phyloP scores from a whole-genome alignment of 108 stramenopile genomes.

The Aurantiochytrium sp. region DNA sequence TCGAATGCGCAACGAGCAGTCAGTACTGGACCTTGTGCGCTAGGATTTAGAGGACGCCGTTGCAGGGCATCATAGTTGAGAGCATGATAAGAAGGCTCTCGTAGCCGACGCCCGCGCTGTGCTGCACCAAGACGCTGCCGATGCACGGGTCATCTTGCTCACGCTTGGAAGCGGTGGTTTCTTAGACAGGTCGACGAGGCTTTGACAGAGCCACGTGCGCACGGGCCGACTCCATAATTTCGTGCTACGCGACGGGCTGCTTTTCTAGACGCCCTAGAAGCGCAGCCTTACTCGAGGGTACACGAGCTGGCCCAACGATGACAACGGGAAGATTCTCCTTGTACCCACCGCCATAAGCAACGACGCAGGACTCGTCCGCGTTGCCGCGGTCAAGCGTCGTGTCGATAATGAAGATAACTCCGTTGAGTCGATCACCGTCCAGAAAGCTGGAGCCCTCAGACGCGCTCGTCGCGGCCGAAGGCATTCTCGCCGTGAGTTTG shows the following conservation, averaged over 20 bases:
- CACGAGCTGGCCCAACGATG: background rate
- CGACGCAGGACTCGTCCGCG: background rate
- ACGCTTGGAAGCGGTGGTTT: background rate
- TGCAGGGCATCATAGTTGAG: background rate
- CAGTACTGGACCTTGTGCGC: background rate
- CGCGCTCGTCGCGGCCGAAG: background rate
- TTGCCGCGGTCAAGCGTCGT: background rate
- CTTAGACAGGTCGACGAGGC: background rate
- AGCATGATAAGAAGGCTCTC: background rate
- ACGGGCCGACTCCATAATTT: background rate
- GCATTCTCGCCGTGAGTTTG: background rate
- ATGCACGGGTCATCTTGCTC: background rate
- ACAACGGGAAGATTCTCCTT: background rate
- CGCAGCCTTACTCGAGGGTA: background rate
- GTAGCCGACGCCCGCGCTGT: background rate
- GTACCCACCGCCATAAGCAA: background rate
- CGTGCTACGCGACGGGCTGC: background rate
- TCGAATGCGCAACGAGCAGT: background rate
- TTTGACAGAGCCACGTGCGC: background rate
- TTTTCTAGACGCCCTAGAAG: background rate
- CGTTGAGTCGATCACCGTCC: conserved; percentile 1
- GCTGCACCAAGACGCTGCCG: background rate
- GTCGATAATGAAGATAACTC: background rate
- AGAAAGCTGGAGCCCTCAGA: background rate
- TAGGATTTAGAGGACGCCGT: background rate